Conservation (phyloP, 2,329 filamentous ascomycete genomes). For the Xylariales sp. region DNA sequence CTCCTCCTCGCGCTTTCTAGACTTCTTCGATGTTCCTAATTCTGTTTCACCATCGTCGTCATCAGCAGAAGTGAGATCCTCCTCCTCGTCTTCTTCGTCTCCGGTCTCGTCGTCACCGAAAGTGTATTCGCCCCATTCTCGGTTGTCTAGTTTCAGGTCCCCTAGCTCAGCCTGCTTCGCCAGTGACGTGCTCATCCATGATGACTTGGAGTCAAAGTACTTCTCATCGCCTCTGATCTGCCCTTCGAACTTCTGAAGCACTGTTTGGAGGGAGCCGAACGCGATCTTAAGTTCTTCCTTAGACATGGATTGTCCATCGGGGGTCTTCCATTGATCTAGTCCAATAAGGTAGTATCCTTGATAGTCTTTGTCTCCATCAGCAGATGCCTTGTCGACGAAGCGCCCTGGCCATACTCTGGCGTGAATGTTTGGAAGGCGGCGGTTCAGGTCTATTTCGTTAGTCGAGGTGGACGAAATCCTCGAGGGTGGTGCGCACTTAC, state of each 20-base stretch:
- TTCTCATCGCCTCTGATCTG: conserved; percentile 40
- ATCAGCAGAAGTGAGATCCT: conserved; percentile 31
- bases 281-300: conserved; percentile 38
- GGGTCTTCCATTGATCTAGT: conserved; percentile 33
- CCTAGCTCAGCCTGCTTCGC: conserved; percentile 34
- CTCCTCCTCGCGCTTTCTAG: conserved; percentile 15
- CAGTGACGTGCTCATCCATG: conserved; percentile 43
- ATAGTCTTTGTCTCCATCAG: conserved; percentile 39
- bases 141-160: conserved; percentile 39
- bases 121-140: conserved; percentile 45
- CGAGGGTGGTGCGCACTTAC: no score
- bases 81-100: conserved; percentile 37
- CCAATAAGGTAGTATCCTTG: conserved; percentile 60
- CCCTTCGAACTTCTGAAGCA: conserved; percentile 43
- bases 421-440: conserved; percentile 44
- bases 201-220: conserved; percentile 44
- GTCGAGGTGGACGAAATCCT: background rate
- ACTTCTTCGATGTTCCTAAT: conserved; percentile 12
- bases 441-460: conserved; percentile 44
- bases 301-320: conserved; percentile 17
- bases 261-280: conserved; percentile 37
- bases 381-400: conserved; percentile 38
- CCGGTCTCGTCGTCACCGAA: conserved; percentile 30
- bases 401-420: conserved; percentile 60
- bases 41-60: conserved; percentile 25